Evolutionary conservation across 176 grass and related monocot species (phyloP).

Genomic region (Hordeum marinum): DNA sequence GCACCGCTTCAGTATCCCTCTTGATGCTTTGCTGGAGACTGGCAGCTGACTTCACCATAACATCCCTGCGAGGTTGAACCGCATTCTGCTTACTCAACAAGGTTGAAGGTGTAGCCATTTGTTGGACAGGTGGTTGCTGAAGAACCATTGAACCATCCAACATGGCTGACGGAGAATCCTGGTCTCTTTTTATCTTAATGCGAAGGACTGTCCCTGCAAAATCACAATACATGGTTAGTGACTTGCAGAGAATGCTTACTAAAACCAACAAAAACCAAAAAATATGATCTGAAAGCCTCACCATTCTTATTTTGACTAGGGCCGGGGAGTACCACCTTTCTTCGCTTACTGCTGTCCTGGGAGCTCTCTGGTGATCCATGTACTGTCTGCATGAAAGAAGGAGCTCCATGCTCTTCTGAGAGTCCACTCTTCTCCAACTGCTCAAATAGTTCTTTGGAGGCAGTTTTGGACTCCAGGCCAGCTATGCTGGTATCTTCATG

Average conservation of each 20-base stretch:
- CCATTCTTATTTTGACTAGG: slow-evolving; percentile 44
- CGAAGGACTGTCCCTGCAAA: slow-evolving; percentile 33
- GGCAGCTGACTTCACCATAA: background rate
- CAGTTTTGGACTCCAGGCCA: background rate
- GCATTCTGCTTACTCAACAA: slow-evolving; percentile 11
- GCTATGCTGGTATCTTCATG: slow-evolving; percentile 15
- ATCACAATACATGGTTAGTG: background rate
- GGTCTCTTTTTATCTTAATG: slow-evolving; percentile 32
- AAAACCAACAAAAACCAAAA: background rate
- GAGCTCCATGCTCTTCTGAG: slow-evolving; percentile 58
- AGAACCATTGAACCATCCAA: slow-evolving; percentile 3
- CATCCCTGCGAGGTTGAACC: background rate
- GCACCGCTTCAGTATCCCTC: background rate
- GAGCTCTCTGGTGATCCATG: slow-evolving; percentile 56
- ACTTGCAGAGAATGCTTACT: background rate
- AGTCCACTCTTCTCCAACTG: slow-evolving; percentile 59
- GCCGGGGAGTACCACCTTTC: slow-evolving; percentile 33
- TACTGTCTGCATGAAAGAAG: slow-evolving; percentile 20
- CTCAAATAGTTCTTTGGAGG: slow-evolving; percentile 27
- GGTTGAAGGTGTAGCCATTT: background rate
- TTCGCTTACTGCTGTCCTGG: slow-evolving; percentile 70
- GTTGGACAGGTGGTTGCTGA: slow-evolving; percentile 2
- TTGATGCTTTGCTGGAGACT: background rate
- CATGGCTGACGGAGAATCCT: background rate
- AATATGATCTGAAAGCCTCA: background rate